Conservation (phyloP, 352 stramenopile genomes). For the Phytopythium litorale region DNA sequence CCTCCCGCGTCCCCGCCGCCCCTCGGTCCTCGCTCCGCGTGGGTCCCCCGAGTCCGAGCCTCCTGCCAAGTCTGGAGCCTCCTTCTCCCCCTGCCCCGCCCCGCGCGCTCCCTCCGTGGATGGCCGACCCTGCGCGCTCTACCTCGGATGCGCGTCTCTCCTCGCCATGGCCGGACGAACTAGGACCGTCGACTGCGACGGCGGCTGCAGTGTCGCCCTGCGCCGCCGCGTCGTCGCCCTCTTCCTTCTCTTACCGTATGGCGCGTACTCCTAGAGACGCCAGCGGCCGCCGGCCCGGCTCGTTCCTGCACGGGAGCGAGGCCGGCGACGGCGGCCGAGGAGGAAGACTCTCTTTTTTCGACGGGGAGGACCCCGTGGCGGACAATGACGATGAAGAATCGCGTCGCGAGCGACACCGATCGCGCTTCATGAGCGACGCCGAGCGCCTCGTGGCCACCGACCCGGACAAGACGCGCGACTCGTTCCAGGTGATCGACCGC, state of each 20-base stretch:
- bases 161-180: conserved; percentile 7
- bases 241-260: conserved; percentile 61
- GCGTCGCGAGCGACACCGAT: conserved; percentile 28
- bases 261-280: conserved; percentile 61
- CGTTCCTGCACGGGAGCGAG: conserved; percentile 8
- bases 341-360: conserved; percentile 5
- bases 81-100: background rate
- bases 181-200: background rate
- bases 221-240: conserved; percentile 20
- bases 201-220: background rate
- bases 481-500: conserved; percentile 47
- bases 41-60: background rate
- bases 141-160: conserved; percentile 6
- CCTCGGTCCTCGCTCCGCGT: background rate
- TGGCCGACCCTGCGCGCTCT: conserved; percentile 29
- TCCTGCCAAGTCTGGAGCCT: conserved; percentile 2
- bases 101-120: conserved; percentile 21
- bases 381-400: conserved; percentile 13
- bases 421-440: conserved; percentile 57
- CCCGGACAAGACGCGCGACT: conserved; percentile 47
- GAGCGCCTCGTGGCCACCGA: conserved; percentile 46
- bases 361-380: conserved; percentile 9
- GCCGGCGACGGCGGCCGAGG: conserved; percentile 6
- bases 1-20: background rate
- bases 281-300: conserved; percentile 16